Evolutionary conservation across 2,329 filamentous ascomycete genomes (phyloP), one percentile per base, ranked within the genome.

Genomic region (Chaetothyriales sp.): DNA sequence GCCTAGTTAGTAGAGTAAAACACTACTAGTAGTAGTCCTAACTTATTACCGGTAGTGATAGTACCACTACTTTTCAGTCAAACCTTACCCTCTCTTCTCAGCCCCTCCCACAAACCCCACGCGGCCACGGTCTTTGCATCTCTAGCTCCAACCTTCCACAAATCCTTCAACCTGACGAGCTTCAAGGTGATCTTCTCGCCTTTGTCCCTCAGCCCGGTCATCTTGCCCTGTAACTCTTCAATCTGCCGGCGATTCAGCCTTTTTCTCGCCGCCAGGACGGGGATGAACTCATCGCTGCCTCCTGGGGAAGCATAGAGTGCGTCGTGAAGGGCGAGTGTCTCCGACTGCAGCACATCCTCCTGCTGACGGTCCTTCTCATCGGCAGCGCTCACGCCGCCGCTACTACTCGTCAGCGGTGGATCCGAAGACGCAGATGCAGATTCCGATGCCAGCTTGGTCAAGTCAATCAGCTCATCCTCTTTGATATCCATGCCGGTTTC

Each of bases 151-250:
- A 74, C 73, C 57, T 69, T 76, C 76, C 77, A 81, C 47, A 78
- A 54, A 44, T 74, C 63, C 33, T 70, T 63, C 53, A 80, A 56
- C 28, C 65, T 68, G 13, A 78, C 73, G 18, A 81, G 61, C 61
- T 77, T 78, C 53, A 81, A 59, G 5, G 73, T 79, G 51, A 81
- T 81, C 58, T 76, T 79, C 63, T 81, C 78, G 2, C 76, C 75
- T 49, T 78, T 68, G 2, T 76, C 68, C 18, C 56, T 18, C 54
- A 79, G 52, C 0, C 78, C 78, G 0, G 77, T 80, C 57, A 78
- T 62, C 50, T 72, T 75, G 4, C 75, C 76, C 56, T 73, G 69
- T 56, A 77, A 65, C 40, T 67, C 67, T 37, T 75, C 66, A 56
- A 81, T 71, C 29, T 77, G 67, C 4, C 63, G 60, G 33, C 70